Percentiles rank a stretch among this genome's conserved stretches.
These are phyloP conservation scores for Penicillium ochrochloron DNA, from an alignment of 495 filamentous ascomycete species.

Conservation along the genomic window DNA sequence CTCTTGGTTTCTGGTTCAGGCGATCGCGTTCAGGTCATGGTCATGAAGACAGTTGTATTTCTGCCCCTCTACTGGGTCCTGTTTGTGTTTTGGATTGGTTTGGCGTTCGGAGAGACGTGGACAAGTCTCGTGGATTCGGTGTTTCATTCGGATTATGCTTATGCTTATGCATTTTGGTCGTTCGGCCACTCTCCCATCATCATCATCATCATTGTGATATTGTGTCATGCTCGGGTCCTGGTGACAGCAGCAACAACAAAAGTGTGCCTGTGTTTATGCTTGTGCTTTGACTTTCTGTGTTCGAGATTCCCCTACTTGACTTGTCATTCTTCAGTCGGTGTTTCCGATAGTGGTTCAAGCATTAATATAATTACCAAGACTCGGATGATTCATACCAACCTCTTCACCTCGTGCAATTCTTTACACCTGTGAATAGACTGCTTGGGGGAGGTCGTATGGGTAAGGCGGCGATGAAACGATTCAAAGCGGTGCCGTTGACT, in stretches of 20 bases:
- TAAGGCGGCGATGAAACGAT: neutral
- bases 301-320: constrained; percentile 20
- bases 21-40: neutral
- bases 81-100: neutral
- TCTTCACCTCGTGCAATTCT: neutral
- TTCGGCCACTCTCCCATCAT: constrained; percentile 27
- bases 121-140: neutral
- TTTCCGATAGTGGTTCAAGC: constrained; percentile 29
- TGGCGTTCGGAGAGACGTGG: constrained; percentile 6
- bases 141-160: neutral
- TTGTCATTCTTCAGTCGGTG: neutral
- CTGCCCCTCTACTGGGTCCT: neutral
- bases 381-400: constrained; percentile 23
- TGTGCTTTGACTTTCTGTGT: constrained; percentile 22
- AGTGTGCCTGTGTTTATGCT: constrained; percentile 18
- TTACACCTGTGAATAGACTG: neutral
- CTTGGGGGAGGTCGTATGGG: neutral
- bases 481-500: neutral
- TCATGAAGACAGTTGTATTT: neutral
- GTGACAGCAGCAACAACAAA: constrained; percentile 37
- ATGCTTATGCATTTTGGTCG: neutral
- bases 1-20: neutral
- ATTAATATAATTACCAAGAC: constrained; percentile 38
- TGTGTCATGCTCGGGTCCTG: constrained; percentile 26
- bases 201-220: constrained; percentile 13